Evolutionary conservation across 2,329 filamentous ascomycete species (phyloP).

Genomic region (Scytalidium lignicola): DNA sequence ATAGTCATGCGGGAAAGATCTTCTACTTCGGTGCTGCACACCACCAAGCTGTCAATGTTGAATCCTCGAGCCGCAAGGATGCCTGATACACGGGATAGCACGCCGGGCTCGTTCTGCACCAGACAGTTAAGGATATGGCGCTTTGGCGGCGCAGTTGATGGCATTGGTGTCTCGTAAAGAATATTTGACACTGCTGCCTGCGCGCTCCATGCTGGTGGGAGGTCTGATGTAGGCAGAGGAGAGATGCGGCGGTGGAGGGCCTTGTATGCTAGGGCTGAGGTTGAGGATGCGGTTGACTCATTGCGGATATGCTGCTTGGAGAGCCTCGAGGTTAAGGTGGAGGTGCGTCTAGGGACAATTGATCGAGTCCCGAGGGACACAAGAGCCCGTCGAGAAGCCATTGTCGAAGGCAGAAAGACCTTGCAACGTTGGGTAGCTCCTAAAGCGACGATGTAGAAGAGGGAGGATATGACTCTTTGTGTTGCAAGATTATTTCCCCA

Average conservation of each 20-base stretch:
- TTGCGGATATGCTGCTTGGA: conserved; percentile 18
- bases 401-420: conserved; percentile 4
- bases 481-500: not conserved
- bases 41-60: conserved; percentile 97
- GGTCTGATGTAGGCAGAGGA: conserved; percentile 72
- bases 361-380: conserved; percentile 13
- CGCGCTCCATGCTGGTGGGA: conserved; percentile 77
- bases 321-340: conserved; percentile 14
- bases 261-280: conserved; percentile 95
- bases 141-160: conserved; percentile 79
- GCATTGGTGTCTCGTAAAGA: conserved; percentile 93
- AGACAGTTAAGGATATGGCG: conserved; percentile 96
- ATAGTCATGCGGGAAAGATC: conserved; percentile 99
- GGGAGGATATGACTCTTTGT: not conserved
- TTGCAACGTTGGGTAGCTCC: not conserved
- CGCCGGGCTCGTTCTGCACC: conserved; percentile 97
- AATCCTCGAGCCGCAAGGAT: conserved; percentile 95
- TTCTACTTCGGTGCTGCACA: conserved; percentile 95
- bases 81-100: conserved; percentile 91
- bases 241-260: conserved; percentile 86
- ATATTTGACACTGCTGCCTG: conserved; percentile 96
- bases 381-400: conserved; percentile 27
- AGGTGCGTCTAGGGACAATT: conserved; percentile 12
- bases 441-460: not conserved
- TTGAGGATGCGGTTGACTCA: conserved; percentile 62